These are phyloP conservation scores for Thielaviopsis euricoi DNA, from an alignment of 2,329 filamentous ascomycete genomes.

Conservation along the genomic window DNA sequence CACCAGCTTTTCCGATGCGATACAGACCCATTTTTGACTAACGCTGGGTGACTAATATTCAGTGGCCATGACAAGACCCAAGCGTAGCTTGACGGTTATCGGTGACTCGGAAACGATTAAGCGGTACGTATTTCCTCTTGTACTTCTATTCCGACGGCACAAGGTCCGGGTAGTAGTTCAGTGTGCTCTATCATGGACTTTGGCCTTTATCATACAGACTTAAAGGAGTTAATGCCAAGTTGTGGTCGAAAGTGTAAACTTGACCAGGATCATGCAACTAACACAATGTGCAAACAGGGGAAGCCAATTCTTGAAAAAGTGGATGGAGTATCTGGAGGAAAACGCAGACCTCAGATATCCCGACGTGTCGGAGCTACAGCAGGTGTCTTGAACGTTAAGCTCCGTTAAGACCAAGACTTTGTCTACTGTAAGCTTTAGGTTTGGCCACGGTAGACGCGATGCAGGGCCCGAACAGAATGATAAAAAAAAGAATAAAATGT, in stretches of 20 bases:
- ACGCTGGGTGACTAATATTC: slow-evolving; percentile 23
- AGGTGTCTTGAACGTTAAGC: not conserved
- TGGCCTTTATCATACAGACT: not conserved
- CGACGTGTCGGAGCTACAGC: slow-evolving; percentile 33
- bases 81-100: slow-evolving; percentile 75
- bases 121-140: slow-evolving; percentile 41
- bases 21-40: not conserved
- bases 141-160: not conserved
- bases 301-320: slow-evolving; percentile 67
- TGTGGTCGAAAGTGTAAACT: no score
- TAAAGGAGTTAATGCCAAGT: not conserved
- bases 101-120: slow-evolving; percentile 89
- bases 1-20: not conserved
- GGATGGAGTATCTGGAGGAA: slow-evolving; percentile 87
- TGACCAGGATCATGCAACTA: not conserved
- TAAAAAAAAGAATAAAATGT: no score
- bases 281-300: slow-evolving; percentile 37
- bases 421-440: not conserved
- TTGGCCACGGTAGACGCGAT: no score
- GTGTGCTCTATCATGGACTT: not conserved
- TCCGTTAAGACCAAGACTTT: not conserved
- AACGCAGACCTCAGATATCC: slow-evolving; percentile 82
- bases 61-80: slow-evolving; percentile 96
- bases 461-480: no score
- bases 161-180: not conserved